A percentile compares a stretch with the other conserved stretches of the same genome.
Evolutionary conservation across 768 basidiomycete genomes (phyloP).

Genomic region (Tricholoma sp.): DNA sequence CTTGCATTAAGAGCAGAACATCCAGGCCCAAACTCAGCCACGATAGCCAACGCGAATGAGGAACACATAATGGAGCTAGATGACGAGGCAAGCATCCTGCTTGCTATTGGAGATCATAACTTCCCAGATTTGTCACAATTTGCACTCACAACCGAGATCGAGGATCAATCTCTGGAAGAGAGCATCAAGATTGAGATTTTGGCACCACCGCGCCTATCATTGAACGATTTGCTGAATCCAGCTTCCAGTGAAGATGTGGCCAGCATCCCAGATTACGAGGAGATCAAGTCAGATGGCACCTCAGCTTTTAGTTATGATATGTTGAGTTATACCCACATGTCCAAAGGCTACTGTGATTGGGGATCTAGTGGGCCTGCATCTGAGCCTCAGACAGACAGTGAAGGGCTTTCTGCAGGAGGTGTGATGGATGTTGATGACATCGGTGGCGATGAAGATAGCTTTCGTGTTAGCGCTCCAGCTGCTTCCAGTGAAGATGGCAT

Average conservation of each 20-base stretch:
- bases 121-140: neutral
- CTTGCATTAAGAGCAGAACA: constrained; percentile 7
- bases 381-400: neutral
- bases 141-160: neutral
- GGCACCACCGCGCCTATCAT: neutral
- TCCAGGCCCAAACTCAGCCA: neutral
- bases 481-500: too few species aligned
- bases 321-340: neutral
- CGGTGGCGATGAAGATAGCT: neutral
- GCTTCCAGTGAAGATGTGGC: neutral
- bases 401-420: neutral
- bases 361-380: neutral
- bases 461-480: neutral
- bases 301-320: neutral
- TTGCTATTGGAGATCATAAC: neutral
- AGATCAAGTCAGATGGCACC: neutral
- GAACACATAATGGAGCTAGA: neutral
- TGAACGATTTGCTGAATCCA: neutral
- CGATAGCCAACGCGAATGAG: neutral
- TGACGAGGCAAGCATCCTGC: neutral
- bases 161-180: neutral
- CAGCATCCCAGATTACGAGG: neutral
- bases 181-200: neutral
- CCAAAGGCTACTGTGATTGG: neutral
- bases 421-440: neutral